Conservation (phyloP, 495 filamentous ascomycete species). For the Chlorociboria aeruginascens region DNA sequence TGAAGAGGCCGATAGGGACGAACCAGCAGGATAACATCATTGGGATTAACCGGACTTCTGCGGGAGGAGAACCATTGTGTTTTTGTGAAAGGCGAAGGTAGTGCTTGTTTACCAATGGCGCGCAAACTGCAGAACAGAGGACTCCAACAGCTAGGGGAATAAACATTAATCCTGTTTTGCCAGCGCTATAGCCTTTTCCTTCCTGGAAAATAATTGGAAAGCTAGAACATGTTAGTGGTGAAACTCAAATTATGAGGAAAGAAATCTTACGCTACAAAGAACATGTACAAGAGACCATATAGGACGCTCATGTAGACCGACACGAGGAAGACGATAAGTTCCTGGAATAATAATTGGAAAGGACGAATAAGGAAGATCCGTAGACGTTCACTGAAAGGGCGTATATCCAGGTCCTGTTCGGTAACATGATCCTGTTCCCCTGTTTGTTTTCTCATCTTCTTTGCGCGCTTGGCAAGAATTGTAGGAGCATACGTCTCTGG, state of each 20-base stretch:
- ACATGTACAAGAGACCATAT: conserved; percentile 49
- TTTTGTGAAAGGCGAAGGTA: conserved; percentile 50
- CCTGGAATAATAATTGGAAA: conserved; percentile 67
- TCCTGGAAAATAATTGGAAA: conserved; percentile 62
- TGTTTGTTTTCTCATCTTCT: conserved; percentile 55
- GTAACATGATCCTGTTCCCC: conserved; percentile 54
- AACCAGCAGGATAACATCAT: conserved; percentile 82
- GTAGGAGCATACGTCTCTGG: conserved; percentile 72
- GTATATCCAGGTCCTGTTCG: conserved; percentile 58
- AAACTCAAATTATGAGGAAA: too few species aligned
- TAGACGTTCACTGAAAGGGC: conserved; percentile 50
- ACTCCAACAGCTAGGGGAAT: conserved; percentile 63
- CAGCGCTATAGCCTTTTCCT: conserved; percentile 60
- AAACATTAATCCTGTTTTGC: conserved; percentile 71
- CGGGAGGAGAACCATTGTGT: conserved; percentile 56
- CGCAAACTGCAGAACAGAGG: conserved; percentile 47
- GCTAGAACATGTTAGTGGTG: too few species aligned
- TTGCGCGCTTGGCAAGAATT: conserved; percentile 50
- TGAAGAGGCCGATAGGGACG: conserved; percentile 38
- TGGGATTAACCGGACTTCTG: conserved; percentile 64
- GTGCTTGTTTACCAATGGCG: conserved; percentile 64
- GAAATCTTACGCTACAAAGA: conserved; percentile 48
- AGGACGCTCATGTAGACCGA: conserved; percentile 46
- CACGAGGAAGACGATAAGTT: conserved; percentile 70
- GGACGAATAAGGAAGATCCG: conserved; percentile 59